Evolutionary conservation across 2,329 filamentous ascomycete genomes (phyloP).

Genomic region (Cercospora zeina): DNA sequence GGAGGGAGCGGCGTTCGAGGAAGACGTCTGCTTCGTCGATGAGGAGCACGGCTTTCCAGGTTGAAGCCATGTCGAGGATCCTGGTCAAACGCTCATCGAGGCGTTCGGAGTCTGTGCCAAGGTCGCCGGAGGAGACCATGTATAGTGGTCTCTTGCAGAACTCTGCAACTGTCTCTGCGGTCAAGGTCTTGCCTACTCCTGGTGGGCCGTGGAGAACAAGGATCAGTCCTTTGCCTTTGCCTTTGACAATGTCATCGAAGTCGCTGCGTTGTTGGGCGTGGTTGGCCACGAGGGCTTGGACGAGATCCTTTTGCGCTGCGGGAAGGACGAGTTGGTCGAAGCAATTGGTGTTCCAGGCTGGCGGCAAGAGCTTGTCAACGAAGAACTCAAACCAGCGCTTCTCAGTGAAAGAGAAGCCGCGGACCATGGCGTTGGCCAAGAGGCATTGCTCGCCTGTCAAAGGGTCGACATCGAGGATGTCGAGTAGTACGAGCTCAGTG

Average conservation of each 20-base stretch:
- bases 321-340: conserved; percentile 41
- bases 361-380: conserved; percentile 37
- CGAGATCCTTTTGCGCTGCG: conserved; percentile 37
- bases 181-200: conserved; percentile 47
- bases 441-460: conserved; percentile 36
- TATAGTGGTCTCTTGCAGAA: conserved; percentile 48
- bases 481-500: conserved; percentile 29
- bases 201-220: conserved; percentile 43
- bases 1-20: conserved; percentile 75
- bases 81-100: conserved; percentile 38
- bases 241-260: conserved; percentile 39
- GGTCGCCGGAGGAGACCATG: conserved; percentile 35
- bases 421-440: conserved; percentile 39
- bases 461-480: conserved; percentile 30
- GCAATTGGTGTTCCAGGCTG: conserved; percentile 38
- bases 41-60: conserved; percentile 83
- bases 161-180: conserved; percentile 44
- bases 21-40: conserved; percentile 84
- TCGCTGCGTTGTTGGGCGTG: conserved; percentile 33
- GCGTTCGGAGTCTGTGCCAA: conserved; percentile 51
- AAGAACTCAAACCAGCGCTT: conserved; percentile 44
- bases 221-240: conserved; percentile 46
- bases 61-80: conserved; percentile 79
- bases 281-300: conserved; percentile 39
- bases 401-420: conserved; percentile 40